Percentiles rank a stretch among this genome's conserved stretches.
Conservation (phyloP, 164 flowering plant species). For the Cinnamomum micranthum region DNA sequence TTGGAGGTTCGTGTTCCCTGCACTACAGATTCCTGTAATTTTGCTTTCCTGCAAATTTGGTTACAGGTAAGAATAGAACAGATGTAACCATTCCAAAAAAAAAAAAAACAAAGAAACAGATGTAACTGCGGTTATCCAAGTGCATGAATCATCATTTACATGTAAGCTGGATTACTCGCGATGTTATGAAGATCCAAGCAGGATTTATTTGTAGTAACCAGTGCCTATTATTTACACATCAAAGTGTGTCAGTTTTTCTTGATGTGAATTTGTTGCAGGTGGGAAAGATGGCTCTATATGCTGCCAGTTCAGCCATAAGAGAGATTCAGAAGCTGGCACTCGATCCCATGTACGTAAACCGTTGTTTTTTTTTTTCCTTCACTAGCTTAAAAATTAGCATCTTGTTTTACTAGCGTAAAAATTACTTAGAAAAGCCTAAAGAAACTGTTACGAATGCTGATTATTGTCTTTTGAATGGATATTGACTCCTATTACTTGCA, state of each 20-base stretch:
- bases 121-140: no score
- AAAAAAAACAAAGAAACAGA: no score
- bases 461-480: no score
- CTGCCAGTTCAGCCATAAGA: slow-evolving; percentile 91
- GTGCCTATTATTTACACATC: slow-evolving; percentile 1
- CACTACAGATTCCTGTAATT: no score
- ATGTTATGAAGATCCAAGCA: not conserved
- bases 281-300: slow-evolving; percentile 87
- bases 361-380: not conserved
- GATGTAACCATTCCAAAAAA: no score
- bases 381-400: not conserved
- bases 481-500: not conserved
- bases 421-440: no score
- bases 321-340: slow-evolving; percentile 91
- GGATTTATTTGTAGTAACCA: not conserved
- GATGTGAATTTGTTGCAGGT: slow-evolving; percentile 44
- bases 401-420: not conserved
- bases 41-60: no score
- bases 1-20: slow-evolving; percentile 55
- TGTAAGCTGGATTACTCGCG: no score
- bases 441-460: not conserved
- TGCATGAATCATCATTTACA: no score
- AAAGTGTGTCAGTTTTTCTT: not conserved
- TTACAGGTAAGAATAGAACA: no score
- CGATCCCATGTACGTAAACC: slow-evolving; percentile 70